Evolutionary conservation across 108 stramenopile species (phyloP).

Genomic region (Cyclotella cryptica): DNA sequence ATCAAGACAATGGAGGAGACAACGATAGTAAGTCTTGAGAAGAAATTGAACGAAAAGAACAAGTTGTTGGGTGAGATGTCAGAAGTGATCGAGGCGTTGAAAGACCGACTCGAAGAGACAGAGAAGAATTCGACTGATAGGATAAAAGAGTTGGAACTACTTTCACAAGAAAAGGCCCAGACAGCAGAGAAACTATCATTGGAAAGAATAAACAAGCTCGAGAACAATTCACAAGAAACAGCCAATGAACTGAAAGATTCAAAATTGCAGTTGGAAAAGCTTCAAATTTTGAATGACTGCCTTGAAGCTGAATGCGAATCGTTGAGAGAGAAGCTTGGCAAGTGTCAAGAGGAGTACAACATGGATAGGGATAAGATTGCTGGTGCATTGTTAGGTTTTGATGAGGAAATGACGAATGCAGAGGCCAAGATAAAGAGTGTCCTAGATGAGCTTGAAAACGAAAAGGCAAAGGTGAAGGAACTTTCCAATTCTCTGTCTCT

Average conservation of each 20-base stretch:
- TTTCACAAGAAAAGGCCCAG: neutral
- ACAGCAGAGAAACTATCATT: neutral
- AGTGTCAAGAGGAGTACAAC: constrained; percentile 33
- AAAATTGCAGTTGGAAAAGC: constrained; percentile 2
- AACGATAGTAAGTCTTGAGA: neutral
- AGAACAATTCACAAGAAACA: neutral
- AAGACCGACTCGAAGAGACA: neutral
- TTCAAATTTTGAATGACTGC: constrained; percentile 1
- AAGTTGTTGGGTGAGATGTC: constrained; percentile 8
- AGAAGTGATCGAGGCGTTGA: constrained; percentile 10
- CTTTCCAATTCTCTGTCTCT: neutral
- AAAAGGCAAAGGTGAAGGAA: constrained; percentile 19
- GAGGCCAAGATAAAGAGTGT: constrained; percentile 41
- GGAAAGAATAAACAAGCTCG: neutral
- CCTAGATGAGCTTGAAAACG: constrained; percentile 35
- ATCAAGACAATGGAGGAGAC: constrained; percentile 18
- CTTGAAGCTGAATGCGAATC: constrained; percentile 26
- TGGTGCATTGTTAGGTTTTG: constrained; percentile 38
- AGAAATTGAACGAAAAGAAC: constrained; percentile 5
- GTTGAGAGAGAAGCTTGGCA: constrained; percentile 10
- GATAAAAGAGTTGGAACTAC: neutral
- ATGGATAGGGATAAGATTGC: constrained; percentile 42
- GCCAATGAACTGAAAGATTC: neutral
- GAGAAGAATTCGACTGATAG: constrained; percentile 8
- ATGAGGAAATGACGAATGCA: constrained; percentile 46